Percentiles rank a stretch among this genome's conserved stretches.
Evolutionary conservation across 176 grass and related monocot species (phyloP).

Genomic region (Oryza glumipatula): DNA sequence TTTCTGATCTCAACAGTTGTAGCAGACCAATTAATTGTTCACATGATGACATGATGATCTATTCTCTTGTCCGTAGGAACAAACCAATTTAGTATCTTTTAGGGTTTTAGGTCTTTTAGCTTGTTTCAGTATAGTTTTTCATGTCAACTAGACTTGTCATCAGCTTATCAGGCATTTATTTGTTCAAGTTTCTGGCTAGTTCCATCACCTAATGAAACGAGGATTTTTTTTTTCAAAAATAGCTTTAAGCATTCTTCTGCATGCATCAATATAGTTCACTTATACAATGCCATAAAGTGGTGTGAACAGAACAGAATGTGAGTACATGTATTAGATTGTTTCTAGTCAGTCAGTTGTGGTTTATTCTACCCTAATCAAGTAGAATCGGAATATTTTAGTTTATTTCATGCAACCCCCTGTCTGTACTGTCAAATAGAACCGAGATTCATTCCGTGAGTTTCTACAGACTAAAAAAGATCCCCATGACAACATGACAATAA

Average conservation of each 20-base stretch:
- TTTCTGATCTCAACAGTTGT: neutral
- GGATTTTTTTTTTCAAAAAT: no score
- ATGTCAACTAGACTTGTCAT: neutral
- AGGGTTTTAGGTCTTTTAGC: neutral
- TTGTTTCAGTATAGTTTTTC: neutral
- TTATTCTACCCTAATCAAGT: neutral
- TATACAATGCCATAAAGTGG: neutral
- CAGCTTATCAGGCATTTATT: neutral
- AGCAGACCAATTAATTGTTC: conserved; percentile 3
- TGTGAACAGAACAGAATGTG: conserved; percentile 26
- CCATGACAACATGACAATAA: neutral
- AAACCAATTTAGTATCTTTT: neutral
- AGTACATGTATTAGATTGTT: conserved; percentile 29
- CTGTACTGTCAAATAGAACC: no score
- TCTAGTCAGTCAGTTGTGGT: conserved; percentile 11
- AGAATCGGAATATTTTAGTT: neutral
- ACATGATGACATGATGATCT: neutral
- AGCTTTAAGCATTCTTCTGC: conserved; percentile 10
- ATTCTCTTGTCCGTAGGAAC: neutral
- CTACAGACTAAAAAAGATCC: neutral
- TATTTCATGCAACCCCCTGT: neutral
- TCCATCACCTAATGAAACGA: neutral
- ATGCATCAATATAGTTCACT: neutral
- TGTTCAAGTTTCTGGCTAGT: conserved; percentile 6
- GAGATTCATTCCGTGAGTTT: neutral